Evolutionary conservation across 352 stramenopile genomes (phyloP), one percentile per base, ranked within the genome.

Genomic region (Blastocystis sp.): DNA sequence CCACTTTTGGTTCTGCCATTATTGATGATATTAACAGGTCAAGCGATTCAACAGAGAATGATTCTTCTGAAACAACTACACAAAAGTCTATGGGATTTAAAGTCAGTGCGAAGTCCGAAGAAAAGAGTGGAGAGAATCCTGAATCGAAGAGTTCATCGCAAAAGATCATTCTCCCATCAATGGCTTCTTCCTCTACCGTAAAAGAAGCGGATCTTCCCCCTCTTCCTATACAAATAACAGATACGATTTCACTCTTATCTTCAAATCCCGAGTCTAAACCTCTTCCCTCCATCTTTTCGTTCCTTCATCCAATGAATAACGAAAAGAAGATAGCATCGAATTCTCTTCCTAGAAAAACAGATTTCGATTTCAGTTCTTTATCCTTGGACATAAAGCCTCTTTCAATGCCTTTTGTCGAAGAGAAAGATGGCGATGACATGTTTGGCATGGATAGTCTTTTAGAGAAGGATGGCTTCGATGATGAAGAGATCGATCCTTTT

Each of bases 281-380:
- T n/a, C 47, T 84, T 37, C 47, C 50, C 18, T 84, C 73, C 3
- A 84, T 84, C 45, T 84, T 84, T 41, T 84, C 73, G 13, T 64
- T 84, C 20, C 56, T 84, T 8, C 73, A 68, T 45, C 73, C 73
- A 0, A 84, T 84, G 73, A 84, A 69, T 26, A 37, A 39, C 47
- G 39, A 63, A 5, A n/a, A 56, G 26, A n/a, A 39, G 2, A n/a
- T 1, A 5, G 29, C 1, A 3, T 8, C 23, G 50, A 41, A 39
- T 29, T 39, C 29, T 15, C 11, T 37, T 20, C 23, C 54, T 53
- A 37, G 43, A 20, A 13, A 26, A 54, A 15, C 43, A 53, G 34
- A 55, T 55, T 45, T 84, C 6, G 55, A 84, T 50, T 61, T 84
- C 54, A 59, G 50, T n/a, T 59, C 50, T 13, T n/a, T 59, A 13